Evolutionary conservation across 2,329 filamentous ascomycete species (phyloP), one percentile per base, ranked within the genome.

Genomic region (Fusarium incarnatum): DNA sequence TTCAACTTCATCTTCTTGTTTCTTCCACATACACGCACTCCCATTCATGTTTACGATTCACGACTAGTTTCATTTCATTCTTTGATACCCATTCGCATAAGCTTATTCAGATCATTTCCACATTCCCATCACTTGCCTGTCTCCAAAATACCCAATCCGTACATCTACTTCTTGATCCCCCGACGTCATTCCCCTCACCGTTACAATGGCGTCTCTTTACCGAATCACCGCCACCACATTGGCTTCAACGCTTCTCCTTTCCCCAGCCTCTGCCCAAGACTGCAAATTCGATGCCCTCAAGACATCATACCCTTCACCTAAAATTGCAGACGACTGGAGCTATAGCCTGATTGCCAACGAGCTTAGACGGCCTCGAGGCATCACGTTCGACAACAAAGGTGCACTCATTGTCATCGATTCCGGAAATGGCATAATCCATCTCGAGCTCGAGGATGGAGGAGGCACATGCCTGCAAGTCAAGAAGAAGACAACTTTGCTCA

Each of bases 331-430:
- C 6, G 83, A 82, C 30, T 86, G 84, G 82, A 76, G 80, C 8
- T 82, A 81, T 18, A 79, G 82, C 62, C 77, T 86, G 5, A 73
- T 85, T 23, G 81, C 80, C 41, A 80, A 79, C 27, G 79, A 79
- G 18, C 73, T 86, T 49, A 78, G 72, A 7, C 78, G 76, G 13
- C 85, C 85, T 3, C 80, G 85, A 15, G 78, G 81, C 48, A 79
- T 87, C 52, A 72, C 81, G 8, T 83, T 87, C 58, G 85, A 87
- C 66, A 71, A 63, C 7, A 76, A 78, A 34, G 84, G 84, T 7
- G 81, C 79, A 6, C 77, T 87, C 16, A 77, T 87, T 4, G 79
- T 86, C 18, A 75, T 86, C 42, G 81, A 86, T 54, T 69, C 77
- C 2, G 79, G 81, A 10, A 75, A 72, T 3, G 84, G 85, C 4